Evolutionary conservation across 805 yeast genomes (phyloP).

Genomic region (Diddensiella caesifluorescens): DNA sequence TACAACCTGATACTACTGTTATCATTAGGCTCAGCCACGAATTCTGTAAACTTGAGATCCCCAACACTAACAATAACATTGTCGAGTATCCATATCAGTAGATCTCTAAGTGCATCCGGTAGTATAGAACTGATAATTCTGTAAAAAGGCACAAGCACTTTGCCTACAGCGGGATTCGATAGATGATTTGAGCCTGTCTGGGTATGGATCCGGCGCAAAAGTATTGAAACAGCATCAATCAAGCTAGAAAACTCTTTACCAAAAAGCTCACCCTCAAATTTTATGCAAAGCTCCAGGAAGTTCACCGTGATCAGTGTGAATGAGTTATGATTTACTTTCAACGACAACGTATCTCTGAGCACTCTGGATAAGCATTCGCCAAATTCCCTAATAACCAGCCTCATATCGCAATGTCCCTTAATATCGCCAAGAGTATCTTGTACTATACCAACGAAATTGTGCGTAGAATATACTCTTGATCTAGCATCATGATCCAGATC

Average conservation of each 20-base stretch:
- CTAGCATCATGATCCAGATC: slow-evolving; percentile 3
- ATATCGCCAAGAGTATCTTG: slow-evolving; percentile 7
- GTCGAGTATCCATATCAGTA: neutral
- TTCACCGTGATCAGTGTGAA: neutral
- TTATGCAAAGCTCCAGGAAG: neutral
- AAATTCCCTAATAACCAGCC: neutral
- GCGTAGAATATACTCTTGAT: slow-evolving; percentile 5
- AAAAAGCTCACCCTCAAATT: neutral
- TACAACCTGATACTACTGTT: neutral
- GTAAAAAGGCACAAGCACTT: neutral
- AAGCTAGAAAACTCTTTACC: neutral
- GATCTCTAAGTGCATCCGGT: neutral
- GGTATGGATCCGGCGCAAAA: neutral
- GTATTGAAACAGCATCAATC: neutral
- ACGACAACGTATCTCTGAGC: neutral
- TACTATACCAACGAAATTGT: slow-evolving; percentile 10
- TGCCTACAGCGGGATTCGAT: neutral
- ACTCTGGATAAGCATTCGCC: neutral
- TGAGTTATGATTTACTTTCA: neutral
- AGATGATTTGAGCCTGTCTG: neutral
- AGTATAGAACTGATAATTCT: neutral
- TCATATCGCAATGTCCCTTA: neutral
- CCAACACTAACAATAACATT: neutral
- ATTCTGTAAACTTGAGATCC: neutral
- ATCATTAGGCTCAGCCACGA: neutral